phyloP scores from a whole-genome alignment of 2,329 filamentous ascomycete species.

The Cyphellophora europaea region DNA sequence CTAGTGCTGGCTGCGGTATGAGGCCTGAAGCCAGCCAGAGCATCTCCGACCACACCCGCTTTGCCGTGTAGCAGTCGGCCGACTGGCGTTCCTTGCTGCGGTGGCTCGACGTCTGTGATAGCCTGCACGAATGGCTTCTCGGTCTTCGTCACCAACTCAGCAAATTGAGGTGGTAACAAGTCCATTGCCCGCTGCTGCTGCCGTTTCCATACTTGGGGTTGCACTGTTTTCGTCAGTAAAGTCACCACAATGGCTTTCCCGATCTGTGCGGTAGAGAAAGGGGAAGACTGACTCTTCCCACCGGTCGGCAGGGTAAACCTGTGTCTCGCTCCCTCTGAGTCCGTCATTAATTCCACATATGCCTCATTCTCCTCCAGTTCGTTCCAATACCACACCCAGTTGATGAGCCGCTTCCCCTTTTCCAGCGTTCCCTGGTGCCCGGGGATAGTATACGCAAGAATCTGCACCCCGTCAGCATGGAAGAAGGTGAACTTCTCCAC shows the following conservation, averaged over 20 bases:
- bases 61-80: conserved; percentile 9
- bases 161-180: conserved; percentile 29
- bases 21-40: conserved; percentile 34
- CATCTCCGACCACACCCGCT: conserved; percentile 31
- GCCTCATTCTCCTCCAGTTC: conserved; percentile 11
- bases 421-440: conserved; percentile 29
- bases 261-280: no score
- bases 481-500: conserved; percentile 32
- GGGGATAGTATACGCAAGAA: conserved; percentile 35
- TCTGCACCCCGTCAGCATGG: conserved; percentile 28
- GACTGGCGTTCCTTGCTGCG: conserved; percentile 4
- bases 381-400: conserved; percentile 39
- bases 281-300: no score
- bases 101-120: conserved; percentile 13
- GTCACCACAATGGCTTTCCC: no score
- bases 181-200: conserved; percentile 25
- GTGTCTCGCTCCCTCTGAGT: conserved; percentile 20
- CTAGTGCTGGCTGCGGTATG: conserved; percentile 36
- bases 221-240: no score
- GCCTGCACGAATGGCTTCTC: conserved; percentile 29
- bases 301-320: conserved; percentile 28
- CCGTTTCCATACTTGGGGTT: conserved; percentile 25
- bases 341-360: conserved; percentile 23
- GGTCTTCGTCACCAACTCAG: conserved; percentile 32
- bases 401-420: conserved; percentile 31